Percentiles rank a stretch among this genome's conserved stretches.
phyloP scores from a whole-genome alignment of 768 basidiomycete species.

The Collybiopsis luxurians region DNA sequence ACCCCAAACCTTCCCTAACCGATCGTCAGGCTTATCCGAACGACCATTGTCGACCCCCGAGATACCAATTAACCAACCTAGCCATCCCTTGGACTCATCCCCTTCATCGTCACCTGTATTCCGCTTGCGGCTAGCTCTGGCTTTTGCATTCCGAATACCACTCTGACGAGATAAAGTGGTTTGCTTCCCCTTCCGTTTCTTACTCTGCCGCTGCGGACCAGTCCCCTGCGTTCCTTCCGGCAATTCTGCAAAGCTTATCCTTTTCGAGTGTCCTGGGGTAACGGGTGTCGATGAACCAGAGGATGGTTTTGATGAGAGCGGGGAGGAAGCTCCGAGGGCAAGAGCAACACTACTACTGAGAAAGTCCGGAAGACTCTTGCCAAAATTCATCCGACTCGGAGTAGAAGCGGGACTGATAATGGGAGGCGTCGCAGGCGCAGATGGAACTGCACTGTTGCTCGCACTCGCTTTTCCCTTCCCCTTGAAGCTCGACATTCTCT shows the following conservation, averaged over 20 bases:
- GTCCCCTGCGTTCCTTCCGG: constrained; percentile 33
- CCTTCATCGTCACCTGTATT: background rate
- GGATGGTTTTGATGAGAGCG: constrained; percentile 35
- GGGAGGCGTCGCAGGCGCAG: background rate
- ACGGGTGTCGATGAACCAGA: constrained; percentile 61
- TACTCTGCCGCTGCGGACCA: background rate
- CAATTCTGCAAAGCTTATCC: constrained; percentile 76
- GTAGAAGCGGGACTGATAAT: background rate
- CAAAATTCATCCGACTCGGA: constrained; percentile 9
- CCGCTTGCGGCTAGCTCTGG: background rate
- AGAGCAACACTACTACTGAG: constrained; percentile 21
- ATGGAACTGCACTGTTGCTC: background rate
- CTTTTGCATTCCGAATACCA: background rate
- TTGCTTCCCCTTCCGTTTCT: constrained; percentile 3
- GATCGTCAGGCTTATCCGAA: background rate
- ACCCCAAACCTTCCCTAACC: background rate
- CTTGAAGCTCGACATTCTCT: constrained; percentile 47
- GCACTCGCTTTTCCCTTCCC: background rate
- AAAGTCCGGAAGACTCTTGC: constrained; percentile 12
- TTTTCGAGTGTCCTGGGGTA: constrained; percentile 57
- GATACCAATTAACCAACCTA: background rate
- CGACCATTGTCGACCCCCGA: background rate
- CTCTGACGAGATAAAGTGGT: background rate
- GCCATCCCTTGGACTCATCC: background rate
- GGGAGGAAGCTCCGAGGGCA: constrained; percentile 15